phyloP scores from a whole-genome alignment of 2,329 filamentous ascomycete species.

The Bipolaris gigantea region DNA sequence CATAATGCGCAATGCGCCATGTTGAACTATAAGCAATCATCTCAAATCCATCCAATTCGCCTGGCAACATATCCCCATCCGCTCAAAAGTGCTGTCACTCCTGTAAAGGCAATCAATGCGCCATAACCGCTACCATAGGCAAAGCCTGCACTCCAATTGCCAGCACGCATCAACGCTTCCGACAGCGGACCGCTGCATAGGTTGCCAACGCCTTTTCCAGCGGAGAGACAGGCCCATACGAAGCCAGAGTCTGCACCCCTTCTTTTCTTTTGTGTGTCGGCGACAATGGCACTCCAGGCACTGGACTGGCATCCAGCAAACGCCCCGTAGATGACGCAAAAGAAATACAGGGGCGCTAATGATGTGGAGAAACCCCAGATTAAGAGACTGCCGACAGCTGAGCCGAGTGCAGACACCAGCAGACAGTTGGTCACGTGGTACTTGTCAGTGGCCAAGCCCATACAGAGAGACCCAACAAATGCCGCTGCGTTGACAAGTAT shows the following conservation, averaged over 20 bases:
- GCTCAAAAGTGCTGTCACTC: constrained; percentile 42
- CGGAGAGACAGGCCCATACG: constrained; percentile 53
- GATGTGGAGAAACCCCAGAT: constrained; percentile 53
- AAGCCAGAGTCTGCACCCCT: constrained; percentile 50
- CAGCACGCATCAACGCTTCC: constrained; percentile 48
- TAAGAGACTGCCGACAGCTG: constrained; percentile 44
- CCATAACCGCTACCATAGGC: constrained; percentile 51
- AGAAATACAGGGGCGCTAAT: constrained; percentile 47
- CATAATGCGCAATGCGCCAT: background rate
- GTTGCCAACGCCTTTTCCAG: constrained; percentile 56
- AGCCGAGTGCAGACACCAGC: constrained; percentile 42
- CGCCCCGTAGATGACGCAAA: constrained; percentile 49
- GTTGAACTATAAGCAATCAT: background rate
- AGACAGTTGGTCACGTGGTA: constrained; percentile 46
- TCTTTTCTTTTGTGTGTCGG: constrained; percentile 45
- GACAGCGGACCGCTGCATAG: constrained; percentile 56
- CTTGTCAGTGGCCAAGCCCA: constrained; percentile 46
- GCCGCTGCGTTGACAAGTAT: constrained; percentile 46
- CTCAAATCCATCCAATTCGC: constrained; percentile 37
- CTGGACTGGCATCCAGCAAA: constrained; percentile 47
- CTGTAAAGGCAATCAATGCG: constrained; percentile 48
- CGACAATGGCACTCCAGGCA: constrained; percentile 52
- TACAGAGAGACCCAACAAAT: constrained; percentile 43
- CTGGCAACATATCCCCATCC: constrained; percentile 37
- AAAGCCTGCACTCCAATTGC: constrained; percentile 41